Conservation (phyloP, 176 grass and related monocot species). For the Carex kokanica region DNA sequence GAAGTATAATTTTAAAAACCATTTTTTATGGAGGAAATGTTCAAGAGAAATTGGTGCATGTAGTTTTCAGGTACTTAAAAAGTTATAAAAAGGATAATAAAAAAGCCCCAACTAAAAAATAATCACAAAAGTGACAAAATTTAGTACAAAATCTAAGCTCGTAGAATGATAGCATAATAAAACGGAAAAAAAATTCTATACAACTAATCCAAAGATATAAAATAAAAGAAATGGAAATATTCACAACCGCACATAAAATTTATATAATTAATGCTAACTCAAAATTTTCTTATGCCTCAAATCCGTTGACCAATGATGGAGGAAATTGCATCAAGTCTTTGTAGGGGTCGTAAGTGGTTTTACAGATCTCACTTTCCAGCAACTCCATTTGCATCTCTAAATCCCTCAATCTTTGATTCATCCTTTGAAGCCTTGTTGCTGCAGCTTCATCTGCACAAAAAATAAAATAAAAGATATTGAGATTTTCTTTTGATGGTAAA, state of each 20-base stretch:
- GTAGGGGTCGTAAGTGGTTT: not conserved
- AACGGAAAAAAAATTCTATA: not conserved
- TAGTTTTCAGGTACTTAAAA: not conserved
- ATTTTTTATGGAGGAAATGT: not conserved
- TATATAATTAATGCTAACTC: not conserved
- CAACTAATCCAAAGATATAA: not conserved
- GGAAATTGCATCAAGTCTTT: not conserved
- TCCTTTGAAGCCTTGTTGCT: conserved; percentile 18
- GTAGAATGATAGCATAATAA: not conserved
- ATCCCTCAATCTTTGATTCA: conserved; percentile 17
- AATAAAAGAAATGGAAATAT: not conserved
- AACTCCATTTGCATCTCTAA: conserved; percentile 31
- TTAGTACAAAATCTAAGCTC: not conserved
- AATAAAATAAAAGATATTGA: too few relatives aligned
- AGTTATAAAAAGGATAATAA: not conserved
- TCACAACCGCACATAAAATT: not conserved
- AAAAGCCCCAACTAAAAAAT: not conserved
- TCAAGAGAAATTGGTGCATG: not conserved
- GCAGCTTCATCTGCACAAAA: conserved; percentile 16
- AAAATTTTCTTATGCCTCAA: not conserved
- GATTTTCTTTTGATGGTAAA: not conserved
- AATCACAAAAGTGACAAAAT: not conserved
- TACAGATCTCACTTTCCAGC: conserved; percentile 22
- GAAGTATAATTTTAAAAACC: not conserved
- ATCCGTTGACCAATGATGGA: not conserved